Base-by-base conservation (phyloP, 257 asterid species). In the Apocynum venetum region DNA sequence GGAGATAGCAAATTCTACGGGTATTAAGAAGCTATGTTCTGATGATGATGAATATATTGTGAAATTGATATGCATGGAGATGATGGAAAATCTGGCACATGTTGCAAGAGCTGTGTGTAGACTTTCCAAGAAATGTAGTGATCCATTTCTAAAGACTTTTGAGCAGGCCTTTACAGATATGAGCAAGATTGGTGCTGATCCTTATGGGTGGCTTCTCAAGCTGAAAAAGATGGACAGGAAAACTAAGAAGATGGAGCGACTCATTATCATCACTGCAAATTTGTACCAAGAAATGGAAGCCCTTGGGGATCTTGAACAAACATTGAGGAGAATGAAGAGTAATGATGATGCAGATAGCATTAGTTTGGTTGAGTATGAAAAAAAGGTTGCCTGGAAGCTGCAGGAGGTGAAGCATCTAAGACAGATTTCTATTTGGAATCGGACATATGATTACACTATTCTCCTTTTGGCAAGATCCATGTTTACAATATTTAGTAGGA, bases 271-370 rank as follows among this genome's bases (percentile, higher is more conserved):
- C 8, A 94, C 89, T 77, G 86, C 89, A 36, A 89, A 86, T 80
- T 81, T 94, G 82, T 91, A 89, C 79, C 97, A 89, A 80, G 97
- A 91, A 84, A 88, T 92, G 97, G 97, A 91, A 78, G 80, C 85
- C 8, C 95, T 94, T 67, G 92, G 92, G 0, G 98, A 94, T 78
- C 90, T 92, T 65, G 97, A 94, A 51, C 93, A 89, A 80, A 84
- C 91, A 6, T 77, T 89, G 88, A 91, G 84, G 89, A 89, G 96
- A 84, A 80, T 94, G 90, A 91, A 85, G 89, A 84, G 78, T 19
- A 82, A 82, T 78, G 89, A 84, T 75, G 87, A 76, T 52, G 87
- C 82, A 2, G 97, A 89, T 79, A 84, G 90, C 83, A 85, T 92
- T 76, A 89, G 85, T n/a, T 81, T 91, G 85, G 97, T 88, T 66